A percentile compares a stretch with the other conserved stretches of the same genome.
Evolutionary conservation across 1,139 yeast genomes (phyloP).

Genomic region (Kodamaea plutei): DNA sequence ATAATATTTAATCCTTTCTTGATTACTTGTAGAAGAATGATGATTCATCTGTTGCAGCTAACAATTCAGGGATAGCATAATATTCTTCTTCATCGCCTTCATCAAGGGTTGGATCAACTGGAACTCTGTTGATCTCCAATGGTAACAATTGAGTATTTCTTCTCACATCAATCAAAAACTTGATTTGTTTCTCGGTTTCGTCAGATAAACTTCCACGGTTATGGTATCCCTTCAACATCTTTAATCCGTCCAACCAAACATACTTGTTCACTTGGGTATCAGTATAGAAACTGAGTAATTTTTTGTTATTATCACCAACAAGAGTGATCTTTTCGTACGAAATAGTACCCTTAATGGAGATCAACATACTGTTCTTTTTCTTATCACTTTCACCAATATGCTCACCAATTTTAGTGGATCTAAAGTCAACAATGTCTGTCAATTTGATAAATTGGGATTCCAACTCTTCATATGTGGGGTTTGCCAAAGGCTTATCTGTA

Average conservation of each 20-base stretch:
- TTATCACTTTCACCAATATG: slow-evolving; percentile 38
- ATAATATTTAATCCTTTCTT: too few species aligned
- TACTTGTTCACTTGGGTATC: slow-evolving; percentile 69
- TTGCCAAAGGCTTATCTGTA: slow-evolving; percentile 38
- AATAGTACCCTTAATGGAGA: slow-evolving; percentile 51
- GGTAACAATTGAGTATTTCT: slow-evolving; percentile 62
- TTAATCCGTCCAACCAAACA: slow-evolving; percentile 79
- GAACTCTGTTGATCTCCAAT: slow-evolving; percentile 32
- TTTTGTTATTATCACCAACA: slow-evolving; percentile 37
- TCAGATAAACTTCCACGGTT: slow-evolving; percentile 42
- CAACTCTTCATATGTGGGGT: slow-evolving; percentile 58
- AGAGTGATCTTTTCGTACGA: slow-evolving; percentile 54
- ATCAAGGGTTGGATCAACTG: slow-evolving; percentile 21
- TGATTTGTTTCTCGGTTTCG: slow-evolving; percentile 58
- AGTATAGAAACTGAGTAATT: slow-evolving; percentile 55
- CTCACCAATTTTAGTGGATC: slow-evolving; percentile 41
- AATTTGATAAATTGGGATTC: slow-evolving; percentile 31
- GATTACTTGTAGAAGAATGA: slow-evolving; percentile 38
- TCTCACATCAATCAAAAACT: slow-evolving; percentile 55
- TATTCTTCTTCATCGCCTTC: slow-evolving; percentile 36
- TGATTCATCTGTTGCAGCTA: slow-evolving; percentile 25
- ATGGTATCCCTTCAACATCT: slow-evolving; percentile 46
- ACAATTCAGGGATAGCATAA: slow-evolving; percentile 43
- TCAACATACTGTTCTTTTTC: slow-evolving; percentile 34
- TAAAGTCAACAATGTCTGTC: slow-evolving; percentile 38